Base-by-base conservation (phyloP, 441 rosid species). In the Gossypium aridum region DNA sequence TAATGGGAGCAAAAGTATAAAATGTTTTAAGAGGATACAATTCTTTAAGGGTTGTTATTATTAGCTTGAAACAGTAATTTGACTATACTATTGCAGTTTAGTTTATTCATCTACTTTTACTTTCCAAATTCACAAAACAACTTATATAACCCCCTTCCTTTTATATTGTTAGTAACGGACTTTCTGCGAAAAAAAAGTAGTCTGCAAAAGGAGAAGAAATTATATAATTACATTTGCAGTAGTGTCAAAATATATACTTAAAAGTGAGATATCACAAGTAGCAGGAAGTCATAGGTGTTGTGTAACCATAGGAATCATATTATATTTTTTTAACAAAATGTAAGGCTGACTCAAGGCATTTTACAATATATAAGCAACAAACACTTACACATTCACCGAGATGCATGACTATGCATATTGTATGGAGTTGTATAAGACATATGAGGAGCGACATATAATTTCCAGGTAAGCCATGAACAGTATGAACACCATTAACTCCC, bases 91-190 rank as follows among this genome's bases (percentile, higher is more conserved):
- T 13, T 45, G 55, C 17, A 6, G 10, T 45, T 31, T 22, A 45
- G 12, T 22, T 64, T 45, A 45, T 45, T 45, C 37, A 66, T 43
- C 70, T 43, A 66, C 34, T 12, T 66, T 39, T 66, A 43, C 55
- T 65, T 66, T 43, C 55, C 34, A 66, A 65, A 43, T 43, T 55
- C 22, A 64, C 53, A 64, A 37, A 64, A 39, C 54, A 49, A 64
- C 28, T 12, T 43, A 43, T 20, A 65, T 12, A 43, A 20, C 70
- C 8, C 6, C 19, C 51, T 19, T 65, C 54, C 55, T 5, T 64
- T 16, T 37, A 17, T 19, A 37, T 37, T 25, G 64, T 64, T 37
- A 64, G 51, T 14, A 39, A 34, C 51, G 1, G 14, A 63, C 13
- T 63, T 31, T 63, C 67, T 3, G 19, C 7, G 23, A 23, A 8